These are phyloP conservation scores for Fusarium sacchari DNA, from an alignment of 2,329 filamentous ascomycete genomes.

Conservation along the genomic window DNA sequence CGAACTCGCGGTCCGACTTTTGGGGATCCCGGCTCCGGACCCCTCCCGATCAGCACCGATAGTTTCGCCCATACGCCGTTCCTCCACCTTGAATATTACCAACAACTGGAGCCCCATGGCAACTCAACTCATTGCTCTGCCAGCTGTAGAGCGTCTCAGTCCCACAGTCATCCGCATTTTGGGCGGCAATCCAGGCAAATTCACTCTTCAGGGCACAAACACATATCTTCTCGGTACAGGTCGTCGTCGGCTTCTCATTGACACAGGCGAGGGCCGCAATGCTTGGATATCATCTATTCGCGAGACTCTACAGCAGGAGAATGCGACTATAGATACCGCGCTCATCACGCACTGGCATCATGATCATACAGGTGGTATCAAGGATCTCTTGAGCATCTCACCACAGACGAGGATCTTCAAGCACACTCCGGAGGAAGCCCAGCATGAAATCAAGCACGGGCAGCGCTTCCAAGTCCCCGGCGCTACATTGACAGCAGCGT, in stretches of 20 bases:
- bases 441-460: conserved; percentile 59
- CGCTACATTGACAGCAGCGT: conserved; percentile 72
- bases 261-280: conserved; percentile 85
- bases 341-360: conserved; percentile 93
- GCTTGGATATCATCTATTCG: conserved; percentile 77
- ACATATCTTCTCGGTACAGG: conserved; percentile 92
- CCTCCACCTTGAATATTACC: background rate
- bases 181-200: conserved; percentile 90
- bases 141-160: conserved; percentile 81
- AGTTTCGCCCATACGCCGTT: background rate
- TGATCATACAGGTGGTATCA: conserved; percentile 84
- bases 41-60: conserved; percentile 14
- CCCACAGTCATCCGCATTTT: conserved; percentile 83
- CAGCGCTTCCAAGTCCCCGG: conserved; percentile 67
- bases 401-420: conserved; percentile 74
- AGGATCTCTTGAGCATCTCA: conserved; percentile 72
- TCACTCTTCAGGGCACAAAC: conserved; percentile 82
- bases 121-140: conserved; percentile 70
- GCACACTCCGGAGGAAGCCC: conserved; percentile 63
- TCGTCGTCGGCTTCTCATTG: conserved; percentile 78
- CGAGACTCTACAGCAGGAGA: conserved; percentile 72
- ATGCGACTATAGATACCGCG: conserved; percentile 72
- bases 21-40: conserved; percentile 24
- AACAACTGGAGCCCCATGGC: conserved; percentile 60
- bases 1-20: conserved; percentile 19